These are phyloP conservation scores for Myrica gale DNA, from an alignment of 306 rosid genomes.

Conservation along the genomic window DNA sequence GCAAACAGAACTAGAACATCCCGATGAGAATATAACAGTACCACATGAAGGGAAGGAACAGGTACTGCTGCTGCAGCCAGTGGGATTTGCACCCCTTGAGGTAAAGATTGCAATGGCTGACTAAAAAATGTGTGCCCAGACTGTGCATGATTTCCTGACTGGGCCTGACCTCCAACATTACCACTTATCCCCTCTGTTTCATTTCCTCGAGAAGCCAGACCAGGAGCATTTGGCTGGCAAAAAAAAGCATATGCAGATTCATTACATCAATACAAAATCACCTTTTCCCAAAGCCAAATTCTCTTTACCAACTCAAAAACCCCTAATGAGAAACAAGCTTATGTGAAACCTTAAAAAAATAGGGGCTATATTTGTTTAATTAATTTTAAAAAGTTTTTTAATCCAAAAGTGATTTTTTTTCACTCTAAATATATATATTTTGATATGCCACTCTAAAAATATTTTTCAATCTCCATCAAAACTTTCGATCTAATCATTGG, in stretches of 20 bases:
- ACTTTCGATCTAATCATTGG: too few relatives aligned
- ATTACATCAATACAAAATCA: not conserved
- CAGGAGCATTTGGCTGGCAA: slow-evolving; percentile 38
- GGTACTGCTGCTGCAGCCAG: slow-evolving; percentile 60
- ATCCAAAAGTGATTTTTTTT: too few relatives aligned
- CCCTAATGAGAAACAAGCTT: not conserved
- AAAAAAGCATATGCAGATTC: slow-evolving; percentile 9
- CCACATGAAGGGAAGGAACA: slow-evolving; percentile 66
- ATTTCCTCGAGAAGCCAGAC: slow-evolving; percentile 58
- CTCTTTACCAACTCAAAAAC: not conserved
- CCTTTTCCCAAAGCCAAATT: not conserved
- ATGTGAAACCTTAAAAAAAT: not conserved
- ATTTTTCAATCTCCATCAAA: too few relatives aligned
- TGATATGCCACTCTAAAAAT: too few relatives aligned
- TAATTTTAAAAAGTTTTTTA: too few relatives aligned
- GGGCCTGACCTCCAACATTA: slow-evolving; percentile 44
- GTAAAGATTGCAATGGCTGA: slow-evolving; percentile 60
- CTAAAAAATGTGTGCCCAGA: slow-evolving; percentile 64
- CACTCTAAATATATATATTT: too few relatives aligned
- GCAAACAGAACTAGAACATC: slow-evolving; percentile 10
- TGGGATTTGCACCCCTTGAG: slow-evolving; percentile 75
- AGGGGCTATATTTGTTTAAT: too few relatives aligned
- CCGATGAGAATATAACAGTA: slow-evolving; percentile 33
- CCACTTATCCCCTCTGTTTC: slow-evolving; percentile 44
- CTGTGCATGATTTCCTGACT: slow-evolving; percentile 55